Evolutionary conservation across 2,329 filamentous ascomycete genomes (phyloP), one percentile per base, ranked within the genome.

Genomic region (Lachnellula occidentalis): DNA sequence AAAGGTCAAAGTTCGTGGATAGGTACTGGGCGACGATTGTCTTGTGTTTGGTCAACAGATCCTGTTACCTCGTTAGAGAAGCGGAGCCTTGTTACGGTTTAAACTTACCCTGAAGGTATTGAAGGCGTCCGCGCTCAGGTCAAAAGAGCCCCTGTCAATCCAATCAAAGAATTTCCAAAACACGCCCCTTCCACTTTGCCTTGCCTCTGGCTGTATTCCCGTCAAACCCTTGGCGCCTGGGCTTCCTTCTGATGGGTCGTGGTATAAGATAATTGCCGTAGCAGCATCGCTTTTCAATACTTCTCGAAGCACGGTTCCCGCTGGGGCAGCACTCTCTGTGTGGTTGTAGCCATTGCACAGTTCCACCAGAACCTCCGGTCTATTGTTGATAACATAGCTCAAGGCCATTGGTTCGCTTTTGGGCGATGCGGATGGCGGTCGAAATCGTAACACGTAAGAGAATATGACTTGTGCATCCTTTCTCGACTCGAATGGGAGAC

Each of bases 81-180:
- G 9, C 41, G 21, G 17, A 45, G 5, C 22, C 15, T 11, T 14
- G 2, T 39, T 5, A 21, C 49, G 8, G 17, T 4, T 41, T 37
- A 39, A 11, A 62, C 82, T 66, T 79, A 96, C 90, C 70, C 92
- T 82, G 73, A 99, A 99, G 4, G 92, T 97, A 55, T 92, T 96
- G 71, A 99, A 99, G 1, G 94, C 92, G 76, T 99, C 94, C 34
- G 94, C 92, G 65, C 91, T 92, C 61, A 97, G 90, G 75, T 99
- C 94, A 67, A 99, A 99, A 31, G 88, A 92, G 64, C 91, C 90
- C 73, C 90, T 90, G 74, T 97, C 92, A 66, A 99, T 95, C 90
- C 92, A 99, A 58, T 88, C 84, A 68, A 99, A 97, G 73, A 97
- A 97, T 46, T 83, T 86, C 94, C 94, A 99, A 70, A 99, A 96